phyloP scores from a whole-genome alignment of 2,329 filamentous ascomycete genomes.

The Pezicula carpinea region DNA sequence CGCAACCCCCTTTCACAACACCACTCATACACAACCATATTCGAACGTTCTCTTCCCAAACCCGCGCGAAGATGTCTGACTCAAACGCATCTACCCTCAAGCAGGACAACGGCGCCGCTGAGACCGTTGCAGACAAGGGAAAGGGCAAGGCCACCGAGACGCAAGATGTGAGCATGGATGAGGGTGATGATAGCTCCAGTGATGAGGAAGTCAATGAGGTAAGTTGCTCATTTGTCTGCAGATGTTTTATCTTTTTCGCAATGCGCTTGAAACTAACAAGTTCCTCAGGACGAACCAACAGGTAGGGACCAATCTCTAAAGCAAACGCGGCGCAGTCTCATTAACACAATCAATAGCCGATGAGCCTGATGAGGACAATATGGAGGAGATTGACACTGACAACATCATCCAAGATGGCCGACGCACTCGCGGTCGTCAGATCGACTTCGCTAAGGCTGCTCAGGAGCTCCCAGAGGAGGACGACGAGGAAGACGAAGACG shows the following conservation, averaged over 20 bases:
- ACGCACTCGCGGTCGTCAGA: slow-evolving; percentile 86
- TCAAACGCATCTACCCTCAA: slow-evolving; percentile 38
- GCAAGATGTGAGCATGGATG: slow-evolving; percentile 65
- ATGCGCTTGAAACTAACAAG: slow-evolving; percentile 8
- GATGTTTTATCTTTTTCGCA: slow-evolving; percentile 1
- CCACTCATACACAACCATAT: background rate
- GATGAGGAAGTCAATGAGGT: slow-evolving; percentile 65
- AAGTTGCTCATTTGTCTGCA: slow-evolving; percentile 28
- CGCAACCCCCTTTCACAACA: background rate
- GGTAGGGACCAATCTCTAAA: slow-evolving; percentile 18
- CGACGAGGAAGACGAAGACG: slow-evolving; percentile 76
- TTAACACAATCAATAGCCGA: slow-evolving; percentile 41
- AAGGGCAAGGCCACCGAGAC: slow-evolving; percentile 73
- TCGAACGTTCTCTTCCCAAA: background rate
- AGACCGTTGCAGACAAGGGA: slow-evolving; percentile 63
- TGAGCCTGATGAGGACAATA: slow-evolving; percentile 73
- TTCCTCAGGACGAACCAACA: slow-evolving; percentile 16
- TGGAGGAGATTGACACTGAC: slow-evolving; percentile 84
- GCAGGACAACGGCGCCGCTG: slow-evolving; percentile 29
- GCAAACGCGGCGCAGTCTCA: slow-evolving; percentile 24
- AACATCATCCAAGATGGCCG: slow-evolving; percentile 79
- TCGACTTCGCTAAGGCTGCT: slow-evolving; percentile 90
- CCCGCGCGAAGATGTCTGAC: slow-evolving; percentile 37
- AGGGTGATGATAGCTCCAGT: slow-evolving; percentile 64
- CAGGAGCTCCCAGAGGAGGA: slow-evolving; percentile 70